These are phyloP conservation scores for Trichosporon sp. DNA, from an alignment of 1,284 basidiomycete genomes.

Conservation along the genomic window DNA sequence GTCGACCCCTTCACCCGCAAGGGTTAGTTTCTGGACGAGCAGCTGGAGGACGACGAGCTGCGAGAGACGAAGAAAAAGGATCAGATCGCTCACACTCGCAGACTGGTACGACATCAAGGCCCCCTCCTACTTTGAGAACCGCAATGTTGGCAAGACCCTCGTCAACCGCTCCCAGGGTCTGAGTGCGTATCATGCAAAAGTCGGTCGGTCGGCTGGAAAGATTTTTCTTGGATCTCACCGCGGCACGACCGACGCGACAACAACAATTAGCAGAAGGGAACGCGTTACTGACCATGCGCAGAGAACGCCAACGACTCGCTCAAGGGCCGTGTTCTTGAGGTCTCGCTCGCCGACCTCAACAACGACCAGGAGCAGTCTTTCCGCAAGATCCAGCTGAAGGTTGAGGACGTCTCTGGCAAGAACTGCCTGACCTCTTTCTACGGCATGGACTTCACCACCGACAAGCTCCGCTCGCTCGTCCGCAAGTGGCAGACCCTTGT, in stretches of 20 bases:
- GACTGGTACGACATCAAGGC: constrained; percentile 99
- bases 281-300: constrained; percentile 41
- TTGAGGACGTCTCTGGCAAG: constrained; percentile 92
- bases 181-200: constrained; percentile 63
- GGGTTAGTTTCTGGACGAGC: constrained; percentile 52
- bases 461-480: constrained; percentile 99
- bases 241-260: background rate
- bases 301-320: constrained; percentile 99
- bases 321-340: constrained; percentile 93
- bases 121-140: constrained; percentile 94
- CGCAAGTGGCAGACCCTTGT: constrained; percentile 99
- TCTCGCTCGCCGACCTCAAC: constrained; percentile 96
- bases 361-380: constrained; percentile 99
- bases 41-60: background rate
- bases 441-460: constrained; percentile 99
- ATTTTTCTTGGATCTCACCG: background rate
- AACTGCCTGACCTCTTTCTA: constrained; percentile 99
- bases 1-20: constrained; percentile 99
- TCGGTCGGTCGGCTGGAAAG: background rate
- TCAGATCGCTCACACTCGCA: constrained; percentile 43
- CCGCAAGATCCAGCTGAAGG: constrained; percentile 98
- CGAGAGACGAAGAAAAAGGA: background rate
- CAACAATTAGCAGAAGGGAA: background rate
- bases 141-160: constrained; percentile 97
- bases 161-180: constrained; percentile 97